Conservation (phyloP, 331 rosid genomes). For the Pyrus hybrid region DNA sequence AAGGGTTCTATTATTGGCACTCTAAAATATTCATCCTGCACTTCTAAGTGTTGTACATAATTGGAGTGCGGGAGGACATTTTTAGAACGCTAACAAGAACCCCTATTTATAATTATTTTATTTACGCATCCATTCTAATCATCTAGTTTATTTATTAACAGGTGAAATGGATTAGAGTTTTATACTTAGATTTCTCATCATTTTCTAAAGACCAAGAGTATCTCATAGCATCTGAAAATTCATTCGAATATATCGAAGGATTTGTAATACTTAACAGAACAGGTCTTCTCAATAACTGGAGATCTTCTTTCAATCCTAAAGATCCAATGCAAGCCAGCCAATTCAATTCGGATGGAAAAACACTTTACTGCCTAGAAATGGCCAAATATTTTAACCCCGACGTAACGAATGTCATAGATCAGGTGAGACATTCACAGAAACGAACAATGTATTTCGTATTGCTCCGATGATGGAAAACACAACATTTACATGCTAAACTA, state of each 20-base stretch:
- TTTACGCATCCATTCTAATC: background rate
- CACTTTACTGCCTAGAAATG: constrained; percentile 76
- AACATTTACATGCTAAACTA: background rate
- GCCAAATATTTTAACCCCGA: constrained; percentile 66
- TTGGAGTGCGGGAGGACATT: no score
- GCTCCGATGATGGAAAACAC: background rate
- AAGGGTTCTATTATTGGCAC: no score
- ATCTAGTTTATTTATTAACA: constrained; percentile 13
- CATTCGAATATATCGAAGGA: constrained; percentile 87
- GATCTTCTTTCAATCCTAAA: constrained; percentile 76
- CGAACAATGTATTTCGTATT: background rate
- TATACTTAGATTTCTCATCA: constrained; percentile 69
- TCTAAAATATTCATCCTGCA: no score
- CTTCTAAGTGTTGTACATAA: no score
- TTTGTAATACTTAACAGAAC: constrained; percentile 69
- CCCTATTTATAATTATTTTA: no score
- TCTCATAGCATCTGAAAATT: constrained; percentile 58
- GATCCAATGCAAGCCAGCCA: constrained; percentile 62
- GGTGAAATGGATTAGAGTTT: constrained; percentile 89
- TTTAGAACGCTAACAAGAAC: no score
- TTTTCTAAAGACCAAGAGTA: constrained; percentile 79
- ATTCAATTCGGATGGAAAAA: constrained; percentile 70
- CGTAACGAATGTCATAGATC: constrained; percentile 38
- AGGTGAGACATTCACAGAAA: constrained; percentile 31
- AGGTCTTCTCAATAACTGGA: constrained; percentile 77